Evolutionary conservation across 192 early-diverging fungal species (phyloP), one percentile per base, ranked within the genome.

Genomic region (Entrophospora sp.): DNA sequence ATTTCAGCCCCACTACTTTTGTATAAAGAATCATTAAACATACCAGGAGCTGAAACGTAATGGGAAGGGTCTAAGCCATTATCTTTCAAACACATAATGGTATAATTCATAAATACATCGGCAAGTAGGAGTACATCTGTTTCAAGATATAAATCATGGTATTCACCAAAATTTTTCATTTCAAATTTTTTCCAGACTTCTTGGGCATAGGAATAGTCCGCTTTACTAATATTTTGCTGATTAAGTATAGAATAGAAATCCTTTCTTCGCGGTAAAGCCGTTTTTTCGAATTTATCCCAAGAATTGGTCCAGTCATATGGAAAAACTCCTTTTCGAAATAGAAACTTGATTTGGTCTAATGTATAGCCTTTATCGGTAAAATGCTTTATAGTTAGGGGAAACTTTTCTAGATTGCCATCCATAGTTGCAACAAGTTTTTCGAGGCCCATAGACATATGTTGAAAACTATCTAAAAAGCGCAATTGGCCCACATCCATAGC

Each of bases 81-180:
- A 61, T 61, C 60, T 45, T 61, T 0, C 0, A 62, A 46, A 32
- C 60, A 62, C 43, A 62, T 62, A n/a, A 62, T 44, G n/a, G 42
- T 62, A 32, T 62, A 62, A 7, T 62, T 62, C 60, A 62, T 62
- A 1, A 62, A 62, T 0, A 62, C 43, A 36, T 62, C 60, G 0
- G 60, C 60, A 62, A 62, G 60, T 35, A 62, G 46, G 0, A 62
- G 60, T 62, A 62, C 60, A 46, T 62, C 60, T 31, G 28, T 46
- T 34, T 62, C 43, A 40, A 60, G 34, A 42, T 60, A 60, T 12
- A 60, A 13, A 25, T 60, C 18, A 42, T 60, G 57, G 20, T 60
- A 60, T 60, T 60, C 57, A 25, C 57, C 57, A 27, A 59, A 59
- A 59, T 38, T 59, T 59, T 16, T 59, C 36, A 59, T 59, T 36